These are phyloP conservation scores for Ophiorrhiza pumila DNA, from an alignment of 257 asterid species.

Conservation along the genomic window DNA sequence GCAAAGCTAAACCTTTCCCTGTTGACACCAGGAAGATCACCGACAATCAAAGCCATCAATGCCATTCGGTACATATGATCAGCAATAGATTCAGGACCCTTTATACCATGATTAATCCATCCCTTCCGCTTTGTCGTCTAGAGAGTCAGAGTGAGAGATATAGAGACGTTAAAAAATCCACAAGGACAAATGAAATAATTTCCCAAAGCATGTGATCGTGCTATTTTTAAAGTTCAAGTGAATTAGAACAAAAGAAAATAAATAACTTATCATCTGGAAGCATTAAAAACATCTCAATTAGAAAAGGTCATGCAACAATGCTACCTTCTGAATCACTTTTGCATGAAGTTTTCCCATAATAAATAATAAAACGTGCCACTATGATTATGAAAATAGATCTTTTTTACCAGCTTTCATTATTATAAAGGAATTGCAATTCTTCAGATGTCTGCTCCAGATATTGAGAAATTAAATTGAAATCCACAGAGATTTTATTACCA, in stretches of 20 bases:
- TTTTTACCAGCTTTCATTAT: not conserved
- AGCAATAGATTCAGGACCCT: conserved; percentile 87
- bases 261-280: not conserved
- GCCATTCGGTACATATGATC: conserved; percentile 99
- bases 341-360: not conserved
- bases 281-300: not conserved
- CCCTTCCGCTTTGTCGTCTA: conserved; percentile 95
- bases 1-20: conserved; percentile 73
- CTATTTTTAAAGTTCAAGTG: not conserved
- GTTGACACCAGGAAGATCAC: conserved; percentile 76
- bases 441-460: not conserved
- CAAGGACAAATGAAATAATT: not conserved
- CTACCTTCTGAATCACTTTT: not conserved
- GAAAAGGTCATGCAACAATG: not conserved
- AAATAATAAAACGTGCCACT: not conserved
- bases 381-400: not conserved
- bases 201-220: not conserved
- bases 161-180: not conserved
- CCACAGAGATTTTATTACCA: not conserved
- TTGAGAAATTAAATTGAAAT: not conserved
- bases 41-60: conserved; percentile 87
- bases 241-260: not conserved
- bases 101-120: conserved; percentile 88
- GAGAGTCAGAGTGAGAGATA: conserved; percentile 1
- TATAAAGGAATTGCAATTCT: not conserved